These are phyloP conservation scores for Auriscalpium microsporum DNA, from an alignment of 768 basidiomycete genomes.

Conservation along the genomic window DNA sequence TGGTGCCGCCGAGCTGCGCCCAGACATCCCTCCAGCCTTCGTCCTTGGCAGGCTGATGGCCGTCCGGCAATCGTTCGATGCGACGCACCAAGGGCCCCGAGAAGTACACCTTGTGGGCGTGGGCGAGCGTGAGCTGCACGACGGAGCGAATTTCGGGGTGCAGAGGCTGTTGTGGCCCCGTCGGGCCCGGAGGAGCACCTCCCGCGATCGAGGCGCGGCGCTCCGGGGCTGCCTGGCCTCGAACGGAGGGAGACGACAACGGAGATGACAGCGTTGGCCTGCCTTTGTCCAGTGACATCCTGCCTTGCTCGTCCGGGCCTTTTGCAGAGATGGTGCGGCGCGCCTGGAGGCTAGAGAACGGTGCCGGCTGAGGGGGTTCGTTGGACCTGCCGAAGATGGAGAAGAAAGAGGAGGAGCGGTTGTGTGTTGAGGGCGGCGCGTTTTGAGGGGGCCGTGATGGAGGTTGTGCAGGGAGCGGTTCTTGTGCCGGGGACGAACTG, in stretches of 20 bases:
- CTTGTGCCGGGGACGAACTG: slow-evolving; percentile 6
- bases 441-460: slow-evolving; percentile 4
- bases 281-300: not conserved
- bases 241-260: not conserved
- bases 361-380: slow-evolving; percentile 18
- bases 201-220: slow-evolving; percentile 1
- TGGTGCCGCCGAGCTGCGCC: slow-evolving; percentile 86
- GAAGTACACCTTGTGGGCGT: slow-evolving; percentile 81
- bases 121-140: slow-evolving; percentile 63
- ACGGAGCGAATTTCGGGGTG: slow-evolving; percentile 81
- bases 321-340: slow-evolving; percentile 6
- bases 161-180: slow-evolving; percentile 29
- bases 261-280: not conserved
- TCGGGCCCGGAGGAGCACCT: slow-evolving; percentile 2
- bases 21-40: slow-evolving; percentile 81
- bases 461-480: slow-evolving; percentile 1
- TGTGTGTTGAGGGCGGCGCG: slow-evolving; percentile 28
- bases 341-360: slow-evolving; percentile 11
- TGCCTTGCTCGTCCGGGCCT: slow-evolving; percentile 7
- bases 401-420: slow-evolving; percentile 59
- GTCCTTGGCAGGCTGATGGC: slow-evolving; percentile 58
- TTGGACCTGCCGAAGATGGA: slow-evolving; percentile 39
- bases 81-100: slow-evolving; percentile 75
- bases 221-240: not conserved
- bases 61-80: slow-evolving; percentile 72